Conservation (phyloP, 805 yeast species). For the Jamesozyma hellenica region DNA sequence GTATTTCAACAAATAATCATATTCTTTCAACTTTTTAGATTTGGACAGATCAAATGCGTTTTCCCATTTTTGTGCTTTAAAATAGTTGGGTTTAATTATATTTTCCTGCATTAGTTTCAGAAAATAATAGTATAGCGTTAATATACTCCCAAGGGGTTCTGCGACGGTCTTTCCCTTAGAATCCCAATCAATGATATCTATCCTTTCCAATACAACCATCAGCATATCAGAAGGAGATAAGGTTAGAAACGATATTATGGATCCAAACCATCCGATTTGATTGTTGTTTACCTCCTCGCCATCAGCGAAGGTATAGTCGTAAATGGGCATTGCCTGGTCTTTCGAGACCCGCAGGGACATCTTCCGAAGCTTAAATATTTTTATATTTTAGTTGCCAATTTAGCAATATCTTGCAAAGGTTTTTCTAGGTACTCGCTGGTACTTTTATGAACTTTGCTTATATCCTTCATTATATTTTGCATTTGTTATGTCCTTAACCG, state of each 20-base stretch:
- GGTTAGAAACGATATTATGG: constrained; percentile 5
- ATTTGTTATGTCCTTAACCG: no score
- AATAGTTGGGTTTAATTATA: constrained; percentile 20
- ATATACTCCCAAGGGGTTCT: constrained; percentile 18
- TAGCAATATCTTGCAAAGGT: no score
- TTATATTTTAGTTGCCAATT: no score
- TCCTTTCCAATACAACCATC: constrained; percentile 14
- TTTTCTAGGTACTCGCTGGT: no score
- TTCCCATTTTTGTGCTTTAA: constrained; percentile 9
- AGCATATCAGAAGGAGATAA: constrained; percentile 14
- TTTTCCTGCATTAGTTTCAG: constrained; percentile 24
- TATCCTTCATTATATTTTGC: no score
- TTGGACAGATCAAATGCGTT: constrained; percentile 25
- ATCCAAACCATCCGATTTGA: constrained; percentile 5
- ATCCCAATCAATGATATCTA: constrained; percentile 27
- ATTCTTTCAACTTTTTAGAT: constrained; percentile 16
- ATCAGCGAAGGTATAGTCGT: constrained; percentile 2
- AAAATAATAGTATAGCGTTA: constrained; percentile 14
- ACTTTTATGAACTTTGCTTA: no score
- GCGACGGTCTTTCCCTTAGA: constrained; percentile 17
- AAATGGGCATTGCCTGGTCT: neutral
- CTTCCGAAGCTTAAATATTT: no score
- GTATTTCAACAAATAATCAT: constrained; percentile 12
- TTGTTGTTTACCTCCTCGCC: constrained; percentile 1
- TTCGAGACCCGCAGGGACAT: constrained; percentile 2